Evolutionary conservation across 2,329 filamentous ascomycete species (phyloP), one percentile per base, ranked within the genome.

Genomic region (Fusarium oligoseptatum): DNA sequence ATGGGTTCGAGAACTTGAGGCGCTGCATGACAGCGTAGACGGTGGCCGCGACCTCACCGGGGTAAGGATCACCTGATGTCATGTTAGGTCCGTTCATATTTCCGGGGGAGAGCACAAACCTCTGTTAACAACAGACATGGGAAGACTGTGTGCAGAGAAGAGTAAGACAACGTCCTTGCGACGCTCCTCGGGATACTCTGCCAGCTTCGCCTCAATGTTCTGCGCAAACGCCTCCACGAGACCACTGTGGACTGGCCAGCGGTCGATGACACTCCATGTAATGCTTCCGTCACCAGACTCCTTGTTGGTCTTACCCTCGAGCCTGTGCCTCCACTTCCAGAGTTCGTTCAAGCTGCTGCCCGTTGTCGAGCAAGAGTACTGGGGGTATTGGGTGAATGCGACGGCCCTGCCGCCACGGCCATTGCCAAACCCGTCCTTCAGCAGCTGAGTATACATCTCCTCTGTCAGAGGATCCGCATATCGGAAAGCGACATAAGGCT

Each of bases 351-450:
- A 85, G 72, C 95, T 98, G 83, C 95, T 98, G 24, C 97, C 97
- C 0, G 97, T 99, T 2, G 97, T 99, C 22, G 95, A 98, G 85
- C 97, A 99, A 22, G 95, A 98, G 84, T 99, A 99, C 82, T 99
- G 97, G 3, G 97, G 97, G 79, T 99, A 99, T 84, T 99, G 97
- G 32, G 96, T 98, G 81, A 99, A 99, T 2, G 97, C 97, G 6
- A 99, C 95, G 2, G 97, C 97, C 68, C 97, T 90, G 4, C 96
- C 96, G n/a, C 95, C 95, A 70, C 91, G 94, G 6, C 96, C 95
- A 63, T 92, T 91, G 12, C 95, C 96, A 81, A 98, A 98, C 0
- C 97, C 97, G 81, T 99, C 97, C 9, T 91, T 91, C 27, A 99
- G 85, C 73, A 99, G 84, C 78, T 91, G 89, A 64, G 90, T 88